Percentiles rank a stretch among this genome's conserved stretches.
phyloP scores from a whole-genome alignment of 108 stramenopile genomes.

The Pseudonitzschia multiseries region DNA sequence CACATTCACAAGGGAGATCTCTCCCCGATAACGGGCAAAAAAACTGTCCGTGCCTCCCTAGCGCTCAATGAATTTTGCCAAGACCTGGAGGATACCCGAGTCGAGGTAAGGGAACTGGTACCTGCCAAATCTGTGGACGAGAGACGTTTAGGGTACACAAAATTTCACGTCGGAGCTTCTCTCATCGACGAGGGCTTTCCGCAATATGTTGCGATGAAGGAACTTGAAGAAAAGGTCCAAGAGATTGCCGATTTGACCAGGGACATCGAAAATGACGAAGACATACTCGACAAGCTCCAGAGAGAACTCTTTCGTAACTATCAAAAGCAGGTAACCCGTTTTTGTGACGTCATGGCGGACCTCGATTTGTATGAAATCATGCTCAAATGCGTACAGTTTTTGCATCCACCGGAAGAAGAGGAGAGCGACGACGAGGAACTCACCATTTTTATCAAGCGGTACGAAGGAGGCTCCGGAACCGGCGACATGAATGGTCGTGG shows the following conservation, averaged over 20 bases:
- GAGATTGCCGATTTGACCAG: neutral
- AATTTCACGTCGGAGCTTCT: slow-evolving; percentile 36
- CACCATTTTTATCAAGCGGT: slow-evolving; percentile 15
- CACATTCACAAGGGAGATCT: slow-evolving; percentile 12
- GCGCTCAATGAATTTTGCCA: slow-evolving; percentile 11
- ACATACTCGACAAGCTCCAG: slow-evolving; percentile 22
- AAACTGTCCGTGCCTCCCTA: neutral
- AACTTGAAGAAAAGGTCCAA: slow-evolving; percentile 8
- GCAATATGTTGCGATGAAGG: slow-evolving; percentile 22
- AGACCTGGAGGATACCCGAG: neutral
- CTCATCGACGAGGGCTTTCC: slow-evolving; percentile 29
- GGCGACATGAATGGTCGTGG: neutral
- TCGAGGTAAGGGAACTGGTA: slow-evolving; percentile 10
- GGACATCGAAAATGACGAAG: neutral
- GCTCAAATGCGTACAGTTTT: slow-evolving; percentile 30
- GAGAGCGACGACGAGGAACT: slow-evolving; percentile 31
- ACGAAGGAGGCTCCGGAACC: neutral
- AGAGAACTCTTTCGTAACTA: slow-evolving; percentile 17
- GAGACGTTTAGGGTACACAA: slow-evolving; percentile 20
- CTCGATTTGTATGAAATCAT: slow-evolving; percentile 38
- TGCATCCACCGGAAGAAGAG: slow-evolving; percentile 23
- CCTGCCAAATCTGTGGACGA: slow-evolving; percentile 21
- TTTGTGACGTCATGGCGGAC: slow-evolving; percentile 38
- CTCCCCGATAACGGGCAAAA: neutral
- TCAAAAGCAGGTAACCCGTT: slow-evolving; percentile 16